Conservation (phyloP, 129 eudicot species). For the Oenanthe sinensis region DNA sequence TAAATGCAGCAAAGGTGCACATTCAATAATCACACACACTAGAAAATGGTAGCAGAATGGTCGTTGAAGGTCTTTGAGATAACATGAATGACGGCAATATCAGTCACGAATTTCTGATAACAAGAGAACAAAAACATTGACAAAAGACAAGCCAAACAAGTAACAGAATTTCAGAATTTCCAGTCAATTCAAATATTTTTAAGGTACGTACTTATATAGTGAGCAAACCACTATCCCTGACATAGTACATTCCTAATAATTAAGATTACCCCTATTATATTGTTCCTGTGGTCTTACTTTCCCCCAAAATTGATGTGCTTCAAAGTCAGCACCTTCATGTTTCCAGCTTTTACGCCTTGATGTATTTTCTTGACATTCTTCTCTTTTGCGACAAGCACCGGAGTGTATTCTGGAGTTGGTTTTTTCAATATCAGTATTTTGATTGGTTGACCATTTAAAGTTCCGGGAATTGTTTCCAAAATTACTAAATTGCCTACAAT, state of each 20-base stretch:
- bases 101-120: background rate
- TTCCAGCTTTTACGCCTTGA: conserved; percentile 38
- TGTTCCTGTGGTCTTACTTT: conserved; percentile 11
- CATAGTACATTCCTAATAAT: background rate
- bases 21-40: background rate
- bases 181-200: background rate
- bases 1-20: background rate
- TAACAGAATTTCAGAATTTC: background rate
- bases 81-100: background rate
- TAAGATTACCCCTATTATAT: conserved; percentile 18
- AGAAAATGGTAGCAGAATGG: background rate
- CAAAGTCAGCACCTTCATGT: conserved; percentile 23
- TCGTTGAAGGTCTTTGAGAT: background rate
- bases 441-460: conserved; percentile 25
- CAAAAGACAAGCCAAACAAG: background rate
- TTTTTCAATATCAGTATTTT: conserved; percentile 3
- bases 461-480: conserved; percentile 26
- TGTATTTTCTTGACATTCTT: conserved; percentile 40
- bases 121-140: background rate
- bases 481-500: conserved; percentile 14
- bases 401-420: conserved; percentile 17
- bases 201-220: background rate
- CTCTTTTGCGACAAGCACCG: conserved; percentile 55
- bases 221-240: background rate
- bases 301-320: conserved; percentile 22